Evolutionary conservation across 192 early-diverging fungal species (phyloP).

Genomic region (Pecoramyces ruminantium): DNA sequence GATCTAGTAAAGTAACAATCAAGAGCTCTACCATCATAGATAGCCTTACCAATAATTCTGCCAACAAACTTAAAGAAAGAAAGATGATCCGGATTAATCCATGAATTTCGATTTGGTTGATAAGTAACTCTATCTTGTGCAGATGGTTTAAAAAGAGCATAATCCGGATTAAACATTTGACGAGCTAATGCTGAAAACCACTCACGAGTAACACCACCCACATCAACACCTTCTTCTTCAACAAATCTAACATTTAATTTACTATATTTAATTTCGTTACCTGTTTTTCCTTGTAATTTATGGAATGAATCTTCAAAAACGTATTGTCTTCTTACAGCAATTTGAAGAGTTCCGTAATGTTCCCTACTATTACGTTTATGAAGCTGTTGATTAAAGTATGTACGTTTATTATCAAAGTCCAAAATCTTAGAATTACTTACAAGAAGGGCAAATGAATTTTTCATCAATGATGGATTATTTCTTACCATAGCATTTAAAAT

Average conservation of each 20-base stretch:
- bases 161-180: slow-evolving; percentile 97
- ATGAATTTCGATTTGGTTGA: slow-evolving; percentile 87
- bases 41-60: slow-evolving; percentile 97
- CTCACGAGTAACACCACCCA: slow-evolving; percentile 91
- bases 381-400: slow-evolving; percentile 89
- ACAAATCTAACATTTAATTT: slow-evolving; percentile 85
- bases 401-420: slow-evolving; percentile 98
- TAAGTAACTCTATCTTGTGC: slow-evolving; percentile 91
- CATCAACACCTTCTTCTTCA: slow-evolving; percentile 95
- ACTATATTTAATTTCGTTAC: slow-evolving; percentile 84
- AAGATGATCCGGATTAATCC: slow-evolving; percentile 84
- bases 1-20: slow-evolving; percentile 96
- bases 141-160: slow-evolving; percentile 93
- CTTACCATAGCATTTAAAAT: slow-evolving; percentile 94
- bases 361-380: slow-evolving; percentile 61
- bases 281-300: slow-evolving; percentile 73
- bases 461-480: slow-evolving; percentile 89
- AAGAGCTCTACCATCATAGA: slow-evolving; percentile 83
- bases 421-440: slow-evolving; percentile 95
- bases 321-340: slow-evolving; percentile 79
- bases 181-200: slow-evolving; percentile 94
- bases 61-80: slow-evolving; percentile 96
- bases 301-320: slow-evolving; percentile 97
- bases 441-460: slow-evolving; percentile 86
- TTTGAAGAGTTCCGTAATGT: slow-evolving; percentile 53